Conservation (phyloP, 2,329 filamentous ascomycete species). For the Ophiostoma ulmi region DNA sequence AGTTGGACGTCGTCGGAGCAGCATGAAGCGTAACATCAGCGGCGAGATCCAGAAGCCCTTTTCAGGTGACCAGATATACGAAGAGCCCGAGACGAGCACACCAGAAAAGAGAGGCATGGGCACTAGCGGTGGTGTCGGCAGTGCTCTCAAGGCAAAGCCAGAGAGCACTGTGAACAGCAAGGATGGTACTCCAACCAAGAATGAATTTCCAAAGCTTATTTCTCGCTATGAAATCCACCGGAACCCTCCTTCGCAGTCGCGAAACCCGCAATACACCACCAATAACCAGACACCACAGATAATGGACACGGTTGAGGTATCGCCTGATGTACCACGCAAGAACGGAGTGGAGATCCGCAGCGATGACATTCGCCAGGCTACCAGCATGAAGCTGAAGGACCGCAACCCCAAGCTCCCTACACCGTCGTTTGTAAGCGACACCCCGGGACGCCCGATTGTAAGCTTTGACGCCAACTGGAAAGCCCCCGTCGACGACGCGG, state of each 20-base stretch:
- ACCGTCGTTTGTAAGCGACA: constrained; percentile 86
- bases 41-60: constrained; percentile 63
- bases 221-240: constrained; percentile 63
- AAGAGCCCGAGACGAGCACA: constrained; percentile 64
- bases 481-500: constrained; percentile 54
- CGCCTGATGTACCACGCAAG: constrained; percentile 54
- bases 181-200: constrained; percentile 35
- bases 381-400: constrained; percentile 81
- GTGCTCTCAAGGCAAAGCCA: constrained; percentile 48
- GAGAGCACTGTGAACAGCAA: constrained; percentile 60
- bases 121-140: background rate
- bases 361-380: constrained; percentile 84
- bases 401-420: constrained; percentile 82
- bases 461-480: constrained; percentile 88
- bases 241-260: constrained; percentile 77
- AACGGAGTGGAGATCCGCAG: constrained; percentile 77
- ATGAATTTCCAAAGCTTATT: constrained; percentile 37
- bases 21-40: constrained; percentile 64
- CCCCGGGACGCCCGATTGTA: constrained; percentile 86
- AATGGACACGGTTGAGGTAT: constrained; percentile 25
- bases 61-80: constrained; percentile 77
- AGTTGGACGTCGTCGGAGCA: constrained; percentile 54
- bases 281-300: constrained; percentile 46
- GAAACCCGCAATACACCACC: constrained; percentile 71
- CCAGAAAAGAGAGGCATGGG: constrained; percentile 26